These are phyloP conservation scores for Aleurites moluccanus DNA, from an alignment of 441 rosid genomes.

Conservation along the genomic window DNA sequence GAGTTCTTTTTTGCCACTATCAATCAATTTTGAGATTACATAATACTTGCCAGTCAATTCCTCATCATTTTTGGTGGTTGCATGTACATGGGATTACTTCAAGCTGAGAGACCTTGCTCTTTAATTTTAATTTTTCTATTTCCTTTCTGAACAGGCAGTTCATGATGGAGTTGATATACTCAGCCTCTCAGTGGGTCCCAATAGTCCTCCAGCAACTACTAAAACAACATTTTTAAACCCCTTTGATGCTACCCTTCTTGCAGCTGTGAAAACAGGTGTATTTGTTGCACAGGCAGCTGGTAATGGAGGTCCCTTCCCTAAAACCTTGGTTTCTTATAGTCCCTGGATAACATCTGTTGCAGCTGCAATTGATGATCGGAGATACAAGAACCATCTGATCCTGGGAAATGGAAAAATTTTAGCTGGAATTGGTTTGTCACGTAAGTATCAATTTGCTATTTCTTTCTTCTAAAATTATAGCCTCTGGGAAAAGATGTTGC, in stretches of 20 bases:
- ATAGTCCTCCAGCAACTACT: constrained; percentile 88
- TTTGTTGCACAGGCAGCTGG: constrained; percentile 99
- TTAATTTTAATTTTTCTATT: not conserved
- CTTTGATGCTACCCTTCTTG: constrained; percentile 93
- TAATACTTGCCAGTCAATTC: not conserved
- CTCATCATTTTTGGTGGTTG: constrained; percentile 12
- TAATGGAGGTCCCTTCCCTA: constrained; percentile 97
- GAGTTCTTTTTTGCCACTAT: not conserved
- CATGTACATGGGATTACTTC: constrained; percentile 12
- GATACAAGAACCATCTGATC: constrained; percentile 88
- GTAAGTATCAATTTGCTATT: constrained; percentile 44
- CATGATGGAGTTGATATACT: constrained; percentile 97
- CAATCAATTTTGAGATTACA: not conserved
- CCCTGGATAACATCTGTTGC: constrained; percentile 98
- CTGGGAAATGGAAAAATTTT: constrained; percentile 88
- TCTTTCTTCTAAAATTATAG: constrained; percentile 11
- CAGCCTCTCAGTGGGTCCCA: constrained; percentile 98
- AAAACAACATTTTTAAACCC: constrained; percentile 91
- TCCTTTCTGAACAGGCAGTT: constrained; percentile 71
- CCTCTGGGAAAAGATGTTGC: constrained; percentile 7
- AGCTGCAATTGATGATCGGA: constrained; percentile 95
- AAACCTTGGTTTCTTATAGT: constrained; percentile 92
- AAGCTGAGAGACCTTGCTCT: not conserved
- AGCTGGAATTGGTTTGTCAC: constrained; percentile 82
- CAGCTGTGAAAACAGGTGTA: constrained; percentile 97